Evolutionary conservation across 2,329 filamentous ascomycete species (phyloP).

Genomic region (Macrophomina tecta): DNA sequence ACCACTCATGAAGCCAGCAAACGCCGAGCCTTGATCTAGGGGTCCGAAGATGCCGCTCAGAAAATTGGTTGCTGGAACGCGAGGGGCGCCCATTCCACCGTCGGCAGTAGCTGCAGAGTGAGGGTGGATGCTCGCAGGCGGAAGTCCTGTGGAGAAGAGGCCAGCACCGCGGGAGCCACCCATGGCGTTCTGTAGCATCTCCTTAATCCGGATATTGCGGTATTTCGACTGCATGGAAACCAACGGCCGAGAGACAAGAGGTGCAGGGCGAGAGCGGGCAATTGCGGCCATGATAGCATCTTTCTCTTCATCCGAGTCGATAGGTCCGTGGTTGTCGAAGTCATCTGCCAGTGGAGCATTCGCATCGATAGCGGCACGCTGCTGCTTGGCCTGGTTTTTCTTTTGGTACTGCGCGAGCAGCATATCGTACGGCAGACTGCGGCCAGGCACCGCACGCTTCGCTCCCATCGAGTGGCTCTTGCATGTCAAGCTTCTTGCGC

Average conservation of each 20-base stretch:
- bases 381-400: constrained; percentile 98
- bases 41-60: constrained; percentile 25
- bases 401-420: constrained; percentile 74
- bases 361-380: constrained; percentile 94
- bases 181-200: constrained; percentile 66
- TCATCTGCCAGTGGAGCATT: constrained; percentile 90
- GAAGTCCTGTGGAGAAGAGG: constrained; percentile 43
- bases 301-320: constrained; percentile 95
- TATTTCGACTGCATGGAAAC: constrained; percentile 62
- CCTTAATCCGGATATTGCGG: constrained; percentile 67
- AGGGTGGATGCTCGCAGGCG: background rate
- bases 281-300: constrained; percentile 83
- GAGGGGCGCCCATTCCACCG: constrained; percentile 30
- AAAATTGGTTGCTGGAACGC: background rate
- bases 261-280: constrained; percentile 76
- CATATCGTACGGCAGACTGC: constrained; percentile 91
- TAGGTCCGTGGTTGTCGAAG: constrained; percentile 71
- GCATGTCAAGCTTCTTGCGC: constrained; percentile 87
- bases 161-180: constrained; percentile 55
- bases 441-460: constrained; percentile 84
- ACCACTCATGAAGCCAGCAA: constrained; percentile 36
- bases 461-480: constrained; percentile 96
- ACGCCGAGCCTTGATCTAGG: constrained; percentile 34
- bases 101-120: constrained; percentile 8
- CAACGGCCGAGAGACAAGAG: constrained; percentile 69